Percentiles rank a stretch among this genome's conserved stretches.
These are phyloP conservation scores for Colletotrichum salicis DNA, from an alignment of 2,329 filamentous ascomycete species.

Conservation along the genomic window DNA sequence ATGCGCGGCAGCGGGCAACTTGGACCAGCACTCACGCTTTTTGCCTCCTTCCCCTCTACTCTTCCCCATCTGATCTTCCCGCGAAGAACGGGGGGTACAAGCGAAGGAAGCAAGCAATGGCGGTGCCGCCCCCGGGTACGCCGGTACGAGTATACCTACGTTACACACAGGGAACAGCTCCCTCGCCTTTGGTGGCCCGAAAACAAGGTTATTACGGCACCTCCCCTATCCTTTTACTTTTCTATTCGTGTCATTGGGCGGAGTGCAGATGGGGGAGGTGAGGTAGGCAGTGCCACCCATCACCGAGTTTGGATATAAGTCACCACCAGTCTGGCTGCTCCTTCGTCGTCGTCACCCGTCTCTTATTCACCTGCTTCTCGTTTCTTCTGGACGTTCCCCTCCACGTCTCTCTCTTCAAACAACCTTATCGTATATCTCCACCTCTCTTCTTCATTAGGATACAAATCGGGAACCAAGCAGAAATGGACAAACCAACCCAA, in stretches of 20 bases:
- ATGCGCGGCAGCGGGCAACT: background rate
- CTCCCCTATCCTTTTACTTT: background rate
- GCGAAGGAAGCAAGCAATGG: background rate
- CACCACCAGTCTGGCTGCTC: constrained; percentile 9
- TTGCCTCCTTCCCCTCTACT: background rate
- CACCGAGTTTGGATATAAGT: constrained; percentile 19
- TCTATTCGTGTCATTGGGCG: background rate
- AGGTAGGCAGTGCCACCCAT: constrained; percentile 19
- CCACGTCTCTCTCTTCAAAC: background rate
- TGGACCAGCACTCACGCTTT: background rate
- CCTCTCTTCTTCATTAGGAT: background rate
- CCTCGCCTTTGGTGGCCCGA: no score
- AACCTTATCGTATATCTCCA: background rate
- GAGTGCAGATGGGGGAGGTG: background rate
- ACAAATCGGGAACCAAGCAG: background rate
- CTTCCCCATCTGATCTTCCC: constrained; percentile 16
- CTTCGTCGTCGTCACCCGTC: background rate
- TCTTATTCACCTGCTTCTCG: background rate
- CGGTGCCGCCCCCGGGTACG: background rate
- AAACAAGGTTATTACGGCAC: constrained; percentile 19
- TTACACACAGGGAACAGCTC: background rate
- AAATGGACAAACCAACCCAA: constrained; percentile 20
- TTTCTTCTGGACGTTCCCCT: background rate
- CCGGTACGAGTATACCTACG: background rate
- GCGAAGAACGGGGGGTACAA: background rate